Evolutionary conservation across 2,329 filamentous ascomycete species (phyloP), one percentile per base, ranked within the genome.

Genomic region (Ophiostoma triangulosporum): DNA sequence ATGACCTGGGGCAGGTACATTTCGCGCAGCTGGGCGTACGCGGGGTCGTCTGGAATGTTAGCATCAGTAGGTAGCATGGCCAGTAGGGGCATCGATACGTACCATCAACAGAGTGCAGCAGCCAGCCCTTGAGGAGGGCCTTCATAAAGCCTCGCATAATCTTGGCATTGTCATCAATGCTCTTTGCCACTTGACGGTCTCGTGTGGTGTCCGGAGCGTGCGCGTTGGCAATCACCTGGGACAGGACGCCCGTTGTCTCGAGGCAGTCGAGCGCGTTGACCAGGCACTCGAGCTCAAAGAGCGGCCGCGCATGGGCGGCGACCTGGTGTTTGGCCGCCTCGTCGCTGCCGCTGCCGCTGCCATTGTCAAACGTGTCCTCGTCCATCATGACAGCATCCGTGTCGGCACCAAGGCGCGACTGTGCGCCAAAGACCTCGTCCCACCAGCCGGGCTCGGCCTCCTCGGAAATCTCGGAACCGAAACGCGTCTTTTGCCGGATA

Each of bases 1-100:
- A 95, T 73, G 17, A 87, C 78, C 65, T 96, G 89, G 2, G 93
- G 90, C 3, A 98, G 74, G 66, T 95, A 97, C 0, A 80, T 78
- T 53, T 81, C 77, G 59, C 89, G 81, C 51, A 97, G 78, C 24
- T 74, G 69, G 48, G 69, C 68, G 48, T 88, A 76, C 53, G 86
- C 80, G 15, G 72, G 65, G 56, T 79, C 76, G 62, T 84, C 84
- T 64, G 50, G 45, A 35, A 57, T 52, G 31, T 52, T 22, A 54
- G 43, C 6, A 22, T 12, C 15, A 20, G 7, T 6, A 3, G 17
- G 15, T 12, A 36, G 9, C 24, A 38, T 20, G 24, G 14, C 6
- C 2, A 38, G 35, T 20, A n/a, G n/a, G n/a, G n/a, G n/a, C 20
- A 11, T 24, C 31, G 15, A 43, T 14, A 50, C 74, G 63, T 70